These are phyloP conservation scores for Penicillium sp. DNA, from an alignment of 2,329 filamentous ascomycete species.

Conservation along the genomic window DNA sequence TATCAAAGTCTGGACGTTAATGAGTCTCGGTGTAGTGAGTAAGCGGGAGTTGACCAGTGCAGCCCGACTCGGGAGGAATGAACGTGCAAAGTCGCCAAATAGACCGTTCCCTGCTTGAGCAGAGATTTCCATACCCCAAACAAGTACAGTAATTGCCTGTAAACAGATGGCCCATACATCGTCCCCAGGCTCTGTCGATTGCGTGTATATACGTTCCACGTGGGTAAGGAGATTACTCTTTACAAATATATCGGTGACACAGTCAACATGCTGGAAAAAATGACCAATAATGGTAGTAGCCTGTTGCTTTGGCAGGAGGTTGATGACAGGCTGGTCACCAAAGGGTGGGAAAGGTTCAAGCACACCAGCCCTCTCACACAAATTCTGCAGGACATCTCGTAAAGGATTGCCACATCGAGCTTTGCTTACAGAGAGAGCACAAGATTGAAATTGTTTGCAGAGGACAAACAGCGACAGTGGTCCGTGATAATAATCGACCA, in stretches of 20 bases:
- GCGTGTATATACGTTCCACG: slow-evolving; percentile 15
- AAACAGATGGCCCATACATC: slow-evolving; percentile 17
- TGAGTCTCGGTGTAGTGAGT: slow-evolving; percentile 13
- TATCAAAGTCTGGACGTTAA: slow-evolving; percentile 15
- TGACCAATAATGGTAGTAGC: slow-evolving; percentile 11
- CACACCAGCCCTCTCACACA: background rate
- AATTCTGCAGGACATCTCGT: background rate
- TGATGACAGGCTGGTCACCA: background rate
- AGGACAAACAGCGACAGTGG: slow-evolving; percentile 13
- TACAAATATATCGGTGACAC: slow-evolving; percentile 16
- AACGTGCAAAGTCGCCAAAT: slow-evolving; percentile 12
- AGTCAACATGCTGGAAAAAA: slow-evolving; percentile 17
- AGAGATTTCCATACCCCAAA: slow-evolving; percentile 13
- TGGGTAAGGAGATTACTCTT: slow-evolving; percentile 9
- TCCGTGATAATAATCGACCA: slow-evolving; percentile 16
- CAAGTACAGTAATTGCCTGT: slow-evolving; percentile 15
- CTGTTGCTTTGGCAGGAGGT: slow-evolving; percentile 16
- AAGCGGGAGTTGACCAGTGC: slow-evolving; percentile 13
- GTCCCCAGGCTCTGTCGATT: slow-evolving; percentile 3
- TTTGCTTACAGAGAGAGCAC: background rate
- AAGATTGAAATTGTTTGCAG: slow-evolving; percentile 11
- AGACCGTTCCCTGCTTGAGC: slow-evolving; percentile 9
- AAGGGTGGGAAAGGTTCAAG: background rate
- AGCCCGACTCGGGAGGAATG: slow-evolving; percentile 12
- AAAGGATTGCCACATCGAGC: background rate